These are phyloP conservation scores for Benincasa hispida DNA, from an alignment of 306 rosid genomes.

Conservation along the genomic window DNA sequence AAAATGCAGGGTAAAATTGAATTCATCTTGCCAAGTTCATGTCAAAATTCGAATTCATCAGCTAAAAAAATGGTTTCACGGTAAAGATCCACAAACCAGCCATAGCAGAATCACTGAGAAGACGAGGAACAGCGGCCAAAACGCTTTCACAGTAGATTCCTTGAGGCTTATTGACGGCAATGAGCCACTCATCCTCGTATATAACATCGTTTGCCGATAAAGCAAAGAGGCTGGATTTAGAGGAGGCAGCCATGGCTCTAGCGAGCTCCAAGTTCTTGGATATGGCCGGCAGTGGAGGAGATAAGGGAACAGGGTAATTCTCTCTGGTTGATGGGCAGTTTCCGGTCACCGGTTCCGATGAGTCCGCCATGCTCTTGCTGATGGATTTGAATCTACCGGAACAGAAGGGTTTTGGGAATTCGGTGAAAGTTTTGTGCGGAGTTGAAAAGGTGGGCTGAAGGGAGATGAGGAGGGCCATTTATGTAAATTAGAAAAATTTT, in stretches of 20 bases:
- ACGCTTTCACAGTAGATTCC: constrained; percentile 75
- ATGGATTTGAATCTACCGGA: constrained; percentile 6
- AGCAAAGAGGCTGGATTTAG: constrained; percentile 43
- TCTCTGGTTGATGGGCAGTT: constrained; percentile 8
- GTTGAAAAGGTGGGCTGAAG: constrained; percentile 4
- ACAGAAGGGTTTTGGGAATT: constrained; percentile 8
- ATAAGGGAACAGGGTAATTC: constrained; percentile 56
- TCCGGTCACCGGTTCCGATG: constrained; percentile 18
- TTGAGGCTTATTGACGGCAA: constrained; percentile 65
- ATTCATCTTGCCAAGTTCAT: neutral
- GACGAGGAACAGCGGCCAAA: constrained; percentile 34
- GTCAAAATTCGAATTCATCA: neutral
- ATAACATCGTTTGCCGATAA: constrained; percentile 34
- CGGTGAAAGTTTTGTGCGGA: constrained; percentile 6
- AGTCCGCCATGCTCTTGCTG: constrained; percentile 22
- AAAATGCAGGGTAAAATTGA: neutral
- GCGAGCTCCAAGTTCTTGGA: constrained; percentile 62
- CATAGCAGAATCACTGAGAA: constrained; percentile 19
- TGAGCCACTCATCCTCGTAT: constrained; percentile 55
- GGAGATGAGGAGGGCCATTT: neutral
- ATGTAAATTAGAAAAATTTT: too few species aligned
- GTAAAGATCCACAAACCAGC: constrained; percentile 4
- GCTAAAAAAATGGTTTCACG: neutral
- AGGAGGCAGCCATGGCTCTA: constrained; percentile 59
- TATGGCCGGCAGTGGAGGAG: constrained; percentile 55